Evolutionary conservation across 768 basidiomycete species (phyloP).

Genomic region (Boletus pseudopeckii): DNA sequence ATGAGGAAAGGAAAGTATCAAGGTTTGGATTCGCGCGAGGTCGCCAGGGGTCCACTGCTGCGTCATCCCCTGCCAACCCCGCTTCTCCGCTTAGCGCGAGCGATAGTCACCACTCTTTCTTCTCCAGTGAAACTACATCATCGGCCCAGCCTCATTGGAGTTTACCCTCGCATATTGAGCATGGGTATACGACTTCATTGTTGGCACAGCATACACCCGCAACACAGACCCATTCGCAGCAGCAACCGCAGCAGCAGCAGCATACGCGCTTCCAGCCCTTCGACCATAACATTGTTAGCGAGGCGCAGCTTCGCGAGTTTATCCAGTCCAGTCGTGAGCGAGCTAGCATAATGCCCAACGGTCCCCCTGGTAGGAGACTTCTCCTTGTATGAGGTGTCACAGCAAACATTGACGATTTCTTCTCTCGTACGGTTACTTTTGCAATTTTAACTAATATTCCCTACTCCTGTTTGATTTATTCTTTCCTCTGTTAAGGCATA

Average conservation of each 20-base stretch:
- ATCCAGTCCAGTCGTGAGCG: constrained; percentile 69
- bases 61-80: constrained; percentile 58
- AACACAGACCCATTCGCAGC: constrained; percentile 32
- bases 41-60: constrained; percentile 52
- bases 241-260: constrained; percentile 33
- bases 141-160: constrained; percentile 45
- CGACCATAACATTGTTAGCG: constrained; percentile 53
- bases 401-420: constrained; percentile 33
- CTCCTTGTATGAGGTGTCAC: constrained; percentile 36
- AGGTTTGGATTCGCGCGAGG: constrained; percentile 80
- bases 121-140: constrained; percentile 38
- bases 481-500: constrained; percentile 24
- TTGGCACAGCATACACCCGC: constrained; percentile 45
- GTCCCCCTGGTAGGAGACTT: constrained; percentile 48
- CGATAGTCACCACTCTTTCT: constrained; percentile 48
- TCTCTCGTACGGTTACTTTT: constrained; percentile 25
- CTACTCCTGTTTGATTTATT: constrained; percentile 1
- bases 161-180: constrained; percentile 38
- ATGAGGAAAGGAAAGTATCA: constrained; percentile 63
- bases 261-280: constrained; percentile 54
- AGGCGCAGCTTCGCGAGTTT: constrained; percentile 74
- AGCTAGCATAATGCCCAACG: constrained; percentile 34
- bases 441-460: constrained; percentile 23
- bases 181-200: constrained; percentile 46
- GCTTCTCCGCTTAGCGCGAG: constrained; percentile 53